phyloP scores from a whole-genome alignment of 1,284 basidiomycete genomes.

The Spongispora temasekensis region DNA sequence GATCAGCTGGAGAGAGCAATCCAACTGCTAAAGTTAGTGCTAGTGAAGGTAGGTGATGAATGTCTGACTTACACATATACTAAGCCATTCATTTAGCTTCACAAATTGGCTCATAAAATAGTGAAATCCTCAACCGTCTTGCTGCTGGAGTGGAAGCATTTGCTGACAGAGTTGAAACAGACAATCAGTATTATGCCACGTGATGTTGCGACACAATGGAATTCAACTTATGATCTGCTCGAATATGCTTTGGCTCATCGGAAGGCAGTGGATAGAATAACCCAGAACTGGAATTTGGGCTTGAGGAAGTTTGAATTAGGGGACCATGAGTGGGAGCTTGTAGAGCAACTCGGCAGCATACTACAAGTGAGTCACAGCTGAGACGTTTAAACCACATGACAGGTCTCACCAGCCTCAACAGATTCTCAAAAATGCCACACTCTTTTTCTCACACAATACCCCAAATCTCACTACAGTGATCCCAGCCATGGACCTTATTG shows the following conservation, averaged over 20 bases:
- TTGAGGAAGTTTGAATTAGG: slow-evolving; percentile 22
- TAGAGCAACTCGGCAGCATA: background rate
- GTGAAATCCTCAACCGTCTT: background rate
- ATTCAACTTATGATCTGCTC: slow-evolving; percentile 13
- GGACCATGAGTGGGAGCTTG: background rate
- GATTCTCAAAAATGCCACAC: background rate
- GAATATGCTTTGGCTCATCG: slow-evolving; percentile 25
- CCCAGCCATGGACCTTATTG: background rate
- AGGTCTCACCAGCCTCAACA: background rate
- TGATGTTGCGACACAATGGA: background rate
- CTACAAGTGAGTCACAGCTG: background rate
- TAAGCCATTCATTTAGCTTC: background rate
- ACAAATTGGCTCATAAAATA: background rate
- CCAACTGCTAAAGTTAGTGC: background rate
- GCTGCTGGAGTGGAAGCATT: background rate
- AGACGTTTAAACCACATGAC: background rate
- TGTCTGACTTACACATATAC: too few relatives aligned
- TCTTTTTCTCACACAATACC: background rate
- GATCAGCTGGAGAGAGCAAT: background rate
- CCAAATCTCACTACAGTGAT: background rate
- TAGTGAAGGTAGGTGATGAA: background rate
- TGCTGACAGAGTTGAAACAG: background rate
- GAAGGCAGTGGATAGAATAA: background rate
- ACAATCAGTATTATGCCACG: background rate
- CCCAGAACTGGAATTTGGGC: background rate